These are phyloP conservation scores for Rhodotorula sp. DNA, from an alignment of 1,284 basidiomycete genomes.

Conservation along the genomic window DNA sequence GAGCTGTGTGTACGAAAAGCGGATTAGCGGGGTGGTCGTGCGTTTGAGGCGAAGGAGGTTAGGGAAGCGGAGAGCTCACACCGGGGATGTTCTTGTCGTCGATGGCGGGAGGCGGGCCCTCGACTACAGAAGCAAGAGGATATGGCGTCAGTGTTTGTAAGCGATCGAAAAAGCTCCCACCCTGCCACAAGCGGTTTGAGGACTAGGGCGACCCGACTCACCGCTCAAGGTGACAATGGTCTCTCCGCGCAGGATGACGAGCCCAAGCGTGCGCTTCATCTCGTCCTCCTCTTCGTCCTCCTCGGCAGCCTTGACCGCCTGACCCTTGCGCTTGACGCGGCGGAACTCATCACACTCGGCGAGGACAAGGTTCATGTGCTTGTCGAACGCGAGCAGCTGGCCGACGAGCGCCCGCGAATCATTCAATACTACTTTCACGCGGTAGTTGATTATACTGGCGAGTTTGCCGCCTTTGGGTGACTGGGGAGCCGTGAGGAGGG, in stretches of 20 bases:
- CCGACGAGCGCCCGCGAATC: slow-evolving; percentile 93
- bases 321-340: slow-evolving; percentile 66
- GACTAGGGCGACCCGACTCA: slow-evolving; percentile 56
- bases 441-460: slow-evolving; percentile 96
- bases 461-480: slow-evolving; percentile 74
- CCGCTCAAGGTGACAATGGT: slow-evolving; percentile 79
- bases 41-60: not conserved
- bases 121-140: slow-evolving; percentile 46
- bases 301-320: slow-evolving; percentile 1
- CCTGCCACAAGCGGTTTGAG: too few species aligned
- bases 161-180: not conserved
- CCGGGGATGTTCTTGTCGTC: slow-evolving; percentile 74
- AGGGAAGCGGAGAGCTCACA: slow-evolving; percentile 37
- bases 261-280: slow-evolving; percentile 91
- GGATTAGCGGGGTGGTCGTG: not conserved
- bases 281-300: slow-evolving; percentile 66
- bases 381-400: slow-evolving; percentile 99
- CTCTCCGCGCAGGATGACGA: slow-evolving; percentile 95
- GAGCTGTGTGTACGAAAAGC: slow-evolving; percentile 55
- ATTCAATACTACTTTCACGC: slow-evolving; percentile 95
- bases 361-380: slow-evolving; percentile 98
- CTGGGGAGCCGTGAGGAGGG: not conserved
- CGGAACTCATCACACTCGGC: slow-evolving; percentile 97
- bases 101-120: slow-evolving; percentile 90
- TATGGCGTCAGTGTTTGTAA: too few species aligned